These are phyloP conservation scores for Stylosanthes scabra DNA, from an alignment of 331 rosid genomes.

Conservation along the genomic window DNA sequence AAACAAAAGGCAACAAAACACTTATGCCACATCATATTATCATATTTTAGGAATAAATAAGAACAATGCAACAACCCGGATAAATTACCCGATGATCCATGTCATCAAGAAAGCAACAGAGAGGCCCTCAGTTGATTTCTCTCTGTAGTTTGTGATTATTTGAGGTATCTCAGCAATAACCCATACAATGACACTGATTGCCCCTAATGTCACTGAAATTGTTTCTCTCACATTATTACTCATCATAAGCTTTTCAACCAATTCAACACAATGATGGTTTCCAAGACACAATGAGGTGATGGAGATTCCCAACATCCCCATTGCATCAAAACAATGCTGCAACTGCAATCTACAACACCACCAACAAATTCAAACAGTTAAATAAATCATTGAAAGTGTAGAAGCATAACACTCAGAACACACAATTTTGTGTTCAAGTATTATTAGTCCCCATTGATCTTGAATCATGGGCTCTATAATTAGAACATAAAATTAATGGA, in stretches of 20 bases:
- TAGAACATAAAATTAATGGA: too few relatives aligned
- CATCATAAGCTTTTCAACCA: conserved; percentile 48
- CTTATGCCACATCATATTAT: too few relatives aligned
- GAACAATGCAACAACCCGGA: background rate
- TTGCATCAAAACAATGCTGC: conserved; percentile 30
- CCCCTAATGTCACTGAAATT: conserved; percentile 57
- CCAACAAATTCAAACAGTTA: background rate
- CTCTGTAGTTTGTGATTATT: conserved; percentile 60
- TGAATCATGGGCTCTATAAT: too few relatives aligned
- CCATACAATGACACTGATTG: conserved; percentile 66
- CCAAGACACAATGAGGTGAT: conserved; percentile 42
- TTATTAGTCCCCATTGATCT: too few relatives aligned
- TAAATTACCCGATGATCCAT: conserved; percentile 73
- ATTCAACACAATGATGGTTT: conserved; percentile 51
- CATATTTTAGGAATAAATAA: background rate
- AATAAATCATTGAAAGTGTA: too few relatives aligned
- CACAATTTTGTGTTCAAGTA: too few relatives aligned
- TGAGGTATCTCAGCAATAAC: conserved; percentile 80
- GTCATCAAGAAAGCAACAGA: conserved; percentile 68
- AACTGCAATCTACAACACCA: background rate
- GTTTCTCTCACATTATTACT: conserved; percentile 42
- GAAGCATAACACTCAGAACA: too few relatives aligned
- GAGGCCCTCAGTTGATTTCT: conserved; percentile 67
- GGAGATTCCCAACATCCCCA: conserved; percentile 45
- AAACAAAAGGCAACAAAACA: too few relatives aligned